Base-by-base conservation (phyloP, 495 filamentous ascomycete species). In the Podospora comata region DNA sequence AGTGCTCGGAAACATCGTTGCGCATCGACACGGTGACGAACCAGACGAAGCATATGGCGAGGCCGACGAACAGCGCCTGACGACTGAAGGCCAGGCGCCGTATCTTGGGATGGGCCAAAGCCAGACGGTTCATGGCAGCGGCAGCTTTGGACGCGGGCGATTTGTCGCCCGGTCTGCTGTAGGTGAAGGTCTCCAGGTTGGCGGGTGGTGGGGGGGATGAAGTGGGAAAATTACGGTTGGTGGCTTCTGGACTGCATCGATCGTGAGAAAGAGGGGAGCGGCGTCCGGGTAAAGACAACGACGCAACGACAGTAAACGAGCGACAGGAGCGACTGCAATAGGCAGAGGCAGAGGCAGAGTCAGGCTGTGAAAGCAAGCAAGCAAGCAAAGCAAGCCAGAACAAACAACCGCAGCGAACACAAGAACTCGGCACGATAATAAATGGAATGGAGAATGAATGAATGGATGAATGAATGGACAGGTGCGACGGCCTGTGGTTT, bases 31-130 rank as follows among this genome's bases (percentile, higher is more conserved):
- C 28, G 58, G 20, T 65, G 57, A 75, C 48, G 32, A 76, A 44
- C 67, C 70, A 71, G 39, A 74, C 30, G 62, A 64, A 27, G 44
- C 68, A 72, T 54, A 73, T 19, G 4, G 68, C 60, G 30, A 72
- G 15, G 20, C 55, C 65, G 63, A 67, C 27, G 61, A 73, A 62
- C 20, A 77, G 20, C 0, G 59, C 64, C 60, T 76, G 72, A 9
- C 75, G 72, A 11, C 64, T 75, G 18, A 66, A 66, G 34, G 62
- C 44, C 11, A 72, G 27, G 28, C 75, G 75, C 11, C 75, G 65
- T 13, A 70, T 44, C 44, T 55, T 73, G 34, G 67, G 28, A 30
- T 71, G 67, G 23, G 64, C 69, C 15, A 70, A 54, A 0, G 61
- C 64, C 60, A 71, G 65, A 57, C 65, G 58, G n/a, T 66, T 68